Evolutionary conservation across 805 yeast species (phyloP).

Genomic region (Barnettozyma sp.): DNA sequence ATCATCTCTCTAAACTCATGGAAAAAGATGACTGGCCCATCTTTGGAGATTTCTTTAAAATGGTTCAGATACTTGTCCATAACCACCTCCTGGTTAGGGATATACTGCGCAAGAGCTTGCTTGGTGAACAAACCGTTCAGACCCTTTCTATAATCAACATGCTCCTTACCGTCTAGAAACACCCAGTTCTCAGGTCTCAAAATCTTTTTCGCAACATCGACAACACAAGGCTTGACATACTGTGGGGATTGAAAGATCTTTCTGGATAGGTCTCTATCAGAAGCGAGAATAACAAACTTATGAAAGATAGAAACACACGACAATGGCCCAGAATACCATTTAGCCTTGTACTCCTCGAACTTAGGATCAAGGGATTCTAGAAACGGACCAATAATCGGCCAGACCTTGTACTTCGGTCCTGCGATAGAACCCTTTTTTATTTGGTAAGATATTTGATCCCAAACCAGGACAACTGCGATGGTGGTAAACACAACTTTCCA

Average conservation of each 20-base stretch:
- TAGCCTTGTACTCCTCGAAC: slow-evolving; percentile 85
- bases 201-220: slow-evolving; percentile 92
- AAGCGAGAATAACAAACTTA: slow-evolving; percentile 93
- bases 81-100: slow-evolving; percentile 77
- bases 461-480: slow-evolving; percentile 43
- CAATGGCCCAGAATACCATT: slow-evolving; percentile 92
- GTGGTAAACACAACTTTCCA: slow-evolving; percentile 44
- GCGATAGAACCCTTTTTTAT: slow-evolving; percentile 80
- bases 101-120: slow-evolving; percentile 72
- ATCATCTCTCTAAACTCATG: slow-evolving; percentile 91
- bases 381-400: slow-evolving; percentile 97
- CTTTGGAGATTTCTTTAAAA: slow-evolving; percentile 51
- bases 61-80: slow-evolving; percentile 75
- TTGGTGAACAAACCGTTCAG: slow-evolving; percentile 85
- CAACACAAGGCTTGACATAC: slow-evolving; percentile 95
- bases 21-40: slow-evolving; percentile 74
- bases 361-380: slow-evolving; percentile 92
- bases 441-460: slow-evolving; percentile 76
- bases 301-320: slow-evolving; percentile 97
- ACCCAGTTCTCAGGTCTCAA: slow-evolving; percentile 97
- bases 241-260: slow-evolving; percentile 79
- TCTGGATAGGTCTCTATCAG: slow-evolving; percentile 80
- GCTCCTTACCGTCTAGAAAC: slow-evolving; percentile 92
- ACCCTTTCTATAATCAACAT: slow-evolving; percentile 85
- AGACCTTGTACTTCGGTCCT: slow-evolving; percentile 80